Evolutionary conservation across 768 basidiomycete genomes (phyloP), one percentile per base, ranked within the genome.

Genomic region (Psilocybe azurescens): DNA sequence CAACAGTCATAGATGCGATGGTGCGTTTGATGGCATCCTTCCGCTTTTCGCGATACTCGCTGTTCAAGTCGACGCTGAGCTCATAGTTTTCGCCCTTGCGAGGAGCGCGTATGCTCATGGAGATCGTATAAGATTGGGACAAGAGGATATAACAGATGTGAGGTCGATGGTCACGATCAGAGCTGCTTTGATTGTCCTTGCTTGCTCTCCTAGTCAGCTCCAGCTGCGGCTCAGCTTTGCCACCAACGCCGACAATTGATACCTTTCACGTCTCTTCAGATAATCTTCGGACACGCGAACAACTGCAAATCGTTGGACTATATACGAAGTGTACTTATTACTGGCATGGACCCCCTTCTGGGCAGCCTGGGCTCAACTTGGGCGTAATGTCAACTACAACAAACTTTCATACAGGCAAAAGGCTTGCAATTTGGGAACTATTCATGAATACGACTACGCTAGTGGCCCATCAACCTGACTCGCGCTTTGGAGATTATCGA

Each of bases 1-100:
- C 95, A 65, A 99, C 95, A 1, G 97, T 99, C 94, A 99, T 98
- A 65, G 95, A 96, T 57, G 97, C 97, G 74, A 99, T 98, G 67
- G 94, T 90, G 56, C 90, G 85, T 79, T 99, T 99, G 81, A 99
- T 99, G 3, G 97, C 97, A 88, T 99, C 97, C 77, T 97, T 98
- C 65, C 97, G 85, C 74, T 93, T 93, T 69, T 97, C 94, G 63
- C 89, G 86, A 78, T 97, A 98, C 72, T 97, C 93, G 72, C 94
- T 95, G 78, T 99, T 99, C 69, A 99, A 88, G 78, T 99, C 97
- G 59, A 95, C 90, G 59, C 93, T 89, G 74, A 99, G 91, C 79
- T 98, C 97, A 77, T 90, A 98, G 83, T 97, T 97, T 82, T 97
- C 95, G 73, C 95, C 95, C 83, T 88, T 87, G 62, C 85, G 77